A percentile compares a stretch with the other conserved stretches of the same genome.
Evolutionary conservation across 352 stramenopile species (phyloP).

Genomic region (Globisporangium yorkense): DNA sequence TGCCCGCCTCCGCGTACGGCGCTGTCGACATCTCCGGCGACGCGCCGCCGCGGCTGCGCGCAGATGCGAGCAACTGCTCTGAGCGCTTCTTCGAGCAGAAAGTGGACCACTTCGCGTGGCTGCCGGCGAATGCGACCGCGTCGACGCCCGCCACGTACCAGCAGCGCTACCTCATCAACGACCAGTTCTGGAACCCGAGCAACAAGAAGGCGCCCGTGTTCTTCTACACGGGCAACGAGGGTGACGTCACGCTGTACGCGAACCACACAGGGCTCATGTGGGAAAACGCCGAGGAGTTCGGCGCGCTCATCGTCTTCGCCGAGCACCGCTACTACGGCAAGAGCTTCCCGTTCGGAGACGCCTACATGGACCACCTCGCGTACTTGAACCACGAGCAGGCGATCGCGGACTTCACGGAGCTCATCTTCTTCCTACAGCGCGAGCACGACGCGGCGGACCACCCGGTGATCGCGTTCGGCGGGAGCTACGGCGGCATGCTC

Average conservation of each 20-base stretch:
- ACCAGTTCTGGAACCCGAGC: slow-evolving; percentile 70
- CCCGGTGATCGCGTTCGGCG: slow-evolving; percentile 92
- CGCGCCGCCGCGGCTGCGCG: slow-evolving; percentile 15
- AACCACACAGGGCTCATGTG: slow-evolving; percentile 95
- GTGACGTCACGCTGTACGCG: slow-evolving; percentile 91
- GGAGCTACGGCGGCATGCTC: slow-evolving; percentile 96
- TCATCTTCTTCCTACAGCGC: slow-evolving; percentile 84
- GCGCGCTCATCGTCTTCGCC: slow-evolving; percentile 91
- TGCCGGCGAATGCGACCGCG: slow-evolving; percentile 15
- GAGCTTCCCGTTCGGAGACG: slow-evolving; percentile 69
- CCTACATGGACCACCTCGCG: slow-evolving; percentile 66
- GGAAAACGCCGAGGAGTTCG: slow-evolving; percentile 87
- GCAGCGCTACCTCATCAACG: slow-evolving; percentile 89
- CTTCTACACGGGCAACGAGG: slow-evolving; percentile 95
- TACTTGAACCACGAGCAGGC: slow-evolving; percentile 91
- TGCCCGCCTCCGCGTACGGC: slow-evolving; percentile 32
- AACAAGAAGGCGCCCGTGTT: slow-evolving; percentile 81
- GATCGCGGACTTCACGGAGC: slow-evolving; percentile 88
- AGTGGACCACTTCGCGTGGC: slow-evolving; percentile 88
- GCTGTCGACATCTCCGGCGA: slow-evolving; percentile 10
- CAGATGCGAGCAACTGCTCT: slow-evolving; percentile 68
- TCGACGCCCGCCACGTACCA: slow-evolving; percentile 55
- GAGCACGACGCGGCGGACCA: slow-evolving; percentile 65
- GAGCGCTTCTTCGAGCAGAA: slow-evolving; percentile 85
- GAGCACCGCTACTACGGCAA: slow-evolving; percentile 96